Evolutionary conservation across 495 filamentous ascomycete genomes (phyloP).

Genomic region (Pyronema omphalodes): DNA sequence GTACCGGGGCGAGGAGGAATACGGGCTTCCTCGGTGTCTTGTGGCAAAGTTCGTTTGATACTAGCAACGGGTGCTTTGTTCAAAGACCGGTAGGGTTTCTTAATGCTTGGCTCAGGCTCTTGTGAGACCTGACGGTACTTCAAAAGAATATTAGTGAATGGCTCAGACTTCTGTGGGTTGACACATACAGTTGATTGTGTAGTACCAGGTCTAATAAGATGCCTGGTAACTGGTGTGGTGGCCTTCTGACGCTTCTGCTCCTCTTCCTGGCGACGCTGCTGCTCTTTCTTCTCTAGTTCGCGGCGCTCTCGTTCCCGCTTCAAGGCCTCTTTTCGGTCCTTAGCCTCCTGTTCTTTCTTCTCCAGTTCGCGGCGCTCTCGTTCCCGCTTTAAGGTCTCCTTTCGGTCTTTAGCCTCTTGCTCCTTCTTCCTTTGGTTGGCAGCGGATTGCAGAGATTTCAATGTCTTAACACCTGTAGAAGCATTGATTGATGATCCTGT

Average conservation of each 20-base stretch:
- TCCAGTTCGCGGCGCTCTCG: conserved; percentile 42
- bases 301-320: conserved; percentile 50
- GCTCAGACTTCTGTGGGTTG: neutral
- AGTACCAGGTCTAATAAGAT: neutral
- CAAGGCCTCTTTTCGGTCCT: conserved; percentile 46
- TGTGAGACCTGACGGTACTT: conserved; percentile 21
- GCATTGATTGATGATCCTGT: conserved; percentile 6
- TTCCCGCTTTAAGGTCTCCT: conserved; percentile 50
- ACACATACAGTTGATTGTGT: conserved; percentile 12
- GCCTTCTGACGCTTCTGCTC: conserved; percentile 2
- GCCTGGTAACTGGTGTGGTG: conserved; percentile 10
- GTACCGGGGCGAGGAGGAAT: conserved; percentile 28
- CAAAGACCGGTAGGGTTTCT: neutral
- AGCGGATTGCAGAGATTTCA: conserved; percentile 19
- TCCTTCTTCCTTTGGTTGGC: conserved; percentile 21
- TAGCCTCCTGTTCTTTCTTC: conserved; percentile 22
- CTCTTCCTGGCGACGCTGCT: conserved; percentile 29
- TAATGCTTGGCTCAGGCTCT: conserved; percentile 13
- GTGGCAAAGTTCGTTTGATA: conserved; percentile 38
- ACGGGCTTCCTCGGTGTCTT: conserved; percentile 31
- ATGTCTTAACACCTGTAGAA: conserved; percentile 6
- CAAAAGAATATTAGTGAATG: neutral
- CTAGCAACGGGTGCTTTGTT: neutral
- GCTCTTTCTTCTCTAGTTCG: conserved; percentile 30
- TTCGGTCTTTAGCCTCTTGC: conserved; percentile 33